phyloP scores from a whole-genome alignment of 2,329 filamentous ascomycete species.

The Cephalotrichum gorgonifer region DNA sequence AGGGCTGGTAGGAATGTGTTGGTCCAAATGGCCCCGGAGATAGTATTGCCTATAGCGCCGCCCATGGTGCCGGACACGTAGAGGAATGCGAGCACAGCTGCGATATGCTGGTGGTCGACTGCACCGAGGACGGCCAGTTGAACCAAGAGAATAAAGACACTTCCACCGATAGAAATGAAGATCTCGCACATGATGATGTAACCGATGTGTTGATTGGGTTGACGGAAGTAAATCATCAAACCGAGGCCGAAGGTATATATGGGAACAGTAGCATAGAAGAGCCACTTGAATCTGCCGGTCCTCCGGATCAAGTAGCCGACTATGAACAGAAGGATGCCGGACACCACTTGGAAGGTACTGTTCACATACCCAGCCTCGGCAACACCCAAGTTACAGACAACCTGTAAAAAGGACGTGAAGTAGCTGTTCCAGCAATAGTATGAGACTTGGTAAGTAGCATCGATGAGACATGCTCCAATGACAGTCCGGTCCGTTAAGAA shows the following conservation, averaged over 20 bases:
- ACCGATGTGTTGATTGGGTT: conserved; percentile 35
- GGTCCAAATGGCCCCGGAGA: conserved; percentile 53
- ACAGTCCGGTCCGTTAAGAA: conserved; percentile 39
- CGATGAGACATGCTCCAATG: conserved; percentile 32
- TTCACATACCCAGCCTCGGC: conserved; percentile 36
- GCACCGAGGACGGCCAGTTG: conserved; percentile 50
- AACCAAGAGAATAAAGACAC: conserved; percentile 44
- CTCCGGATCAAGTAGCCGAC: conserved; percentile 36
- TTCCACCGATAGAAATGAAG: conserved; percentile 47
- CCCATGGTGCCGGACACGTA: conserved; percentile 47
- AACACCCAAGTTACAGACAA: conserved; percentile 36
- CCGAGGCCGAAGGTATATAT: conserved; percentile 42
- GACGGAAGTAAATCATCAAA: conserved; percentile 48
- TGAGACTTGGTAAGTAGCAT: conserved; percentile 13
- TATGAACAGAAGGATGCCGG: conserved; percentile 33
- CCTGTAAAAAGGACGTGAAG: conserved; percentile 40
- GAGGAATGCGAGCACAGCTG: conserved; percentile 44
- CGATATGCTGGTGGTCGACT: conserved; percentile 42
- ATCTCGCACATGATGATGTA: conserved; percentile 51
- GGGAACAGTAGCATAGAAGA: conserved; percentile 39
- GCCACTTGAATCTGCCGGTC: conserved; percentile 41
- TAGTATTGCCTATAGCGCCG: conserved; percentile 44
- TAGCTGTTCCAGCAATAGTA: conserved; percentile 34
- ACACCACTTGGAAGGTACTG: conserved; percentile 39
- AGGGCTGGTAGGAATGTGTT: conserved; percentile 37